Conservation (phyloP, 2,329 filamentous ascomycete genomes). For the Diaporthe velutina region DNA sequence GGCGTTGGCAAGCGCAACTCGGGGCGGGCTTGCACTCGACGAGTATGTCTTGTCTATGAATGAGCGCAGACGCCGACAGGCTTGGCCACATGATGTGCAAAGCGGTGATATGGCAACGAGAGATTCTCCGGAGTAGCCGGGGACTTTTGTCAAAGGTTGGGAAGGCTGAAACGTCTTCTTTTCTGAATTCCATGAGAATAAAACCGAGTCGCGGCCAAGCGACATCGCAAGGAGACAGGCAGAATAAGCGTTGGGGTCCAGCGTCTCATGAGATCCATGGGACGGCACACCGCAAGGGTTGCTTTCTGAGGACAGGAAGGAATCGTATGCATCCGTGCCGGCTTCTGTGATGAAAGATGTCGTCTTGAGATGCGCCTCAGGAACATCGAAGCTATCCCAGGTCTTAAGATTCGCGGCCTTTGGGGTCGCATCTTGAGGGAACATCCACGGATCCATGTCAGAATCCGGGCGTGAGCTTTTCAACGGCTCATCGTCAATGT, state of each 20-base stretch:
- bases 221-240: constrained; percentile 74
- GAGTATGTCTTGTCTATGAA: constrained; percentile 63
- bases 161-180: constrained; percentile 65
- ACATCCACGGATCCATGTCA: constrained; percentile 63
- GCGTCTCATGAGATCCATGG: constrained; percentile 52
- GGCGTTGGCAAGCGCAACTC: constrained; percentile 65
- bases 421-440: constrained; percentile 49
- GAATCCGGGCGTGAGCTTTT: constrained; percentile 17
- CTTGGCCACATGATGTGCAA: constrained; percentile 63
- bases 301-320: constrained; percentile 60
- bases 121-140: constrained; percentile 67
- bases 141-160: constrained; percentile 62
- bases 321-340: constrained; percentile 75
- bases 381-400: constrained; percentile 76
- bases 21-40: constrained; percentile 58
- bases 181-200: constrained; percentile 73
- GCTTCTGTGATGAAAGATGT: constrained; percentile 76
- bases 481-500: constrained; percentile 19
- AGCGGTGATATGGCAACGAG: constrained; percentile 60
- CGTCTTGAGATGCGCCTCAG: constrained; percentile 52
- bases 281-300: constrained; percentile 57
- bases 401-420: constrained; percentile 65
- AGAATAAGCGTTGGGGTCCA: constrained; percentile 64
- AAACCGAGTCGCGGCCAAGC: constrained; percentile 78
- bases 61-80: constrained; percentile 58